Evolutionary conservation across 805 yeast genomes (phyloP), one percentile per base, ranked within the genome.

Genomic region (Candida bentonensis): DNA sequence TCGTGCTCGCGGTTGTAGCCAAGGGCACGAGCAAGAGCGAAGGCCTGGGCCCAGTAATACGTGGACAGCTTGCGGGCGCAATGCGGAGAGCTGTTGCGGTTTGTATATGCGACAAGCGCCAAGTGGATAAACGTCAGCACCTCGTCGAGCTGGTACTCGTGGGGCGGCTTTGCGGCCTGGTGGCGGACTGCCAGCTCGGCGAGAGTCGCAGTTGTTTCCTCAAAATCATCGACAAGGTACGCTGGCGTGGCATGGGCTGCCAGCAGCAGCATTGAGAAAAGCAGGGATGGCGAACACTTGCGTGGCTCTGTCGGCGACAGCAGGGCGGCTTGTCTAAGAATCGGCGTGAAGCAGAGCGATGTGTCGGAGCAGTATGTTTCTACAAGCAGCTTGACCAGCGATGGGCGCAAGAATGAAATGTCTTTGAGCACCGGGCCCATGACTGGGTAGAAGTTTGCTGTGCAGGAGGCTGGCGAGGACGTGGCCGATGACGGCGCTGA

Each of bases 201-300:
- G 17, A 30, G 20, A 13, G 7, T 9, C n/a, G 7, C 7, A 9
- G 17, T n/a, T 11, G 36, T n/a, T n/a, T 9, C 17, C 7, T 30
- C 36, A n/a, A 11, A 30, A 5, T 30, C 36, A 5, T 30, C 36
- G 20, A 30, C 36, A 4, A 30, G n/a, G n/a, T 30, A 30, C n/a
- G 36, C 20, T n/a, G 36, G 36, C 17, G 36, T 30, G 5, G 36
- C 36, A n/a, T 30, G 36, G 5, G 36, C 36, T n/a, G 36, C 36
- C 7, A 30, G 13, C n/a, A 30, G 36, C 17, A 30, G 20, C 36
- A 30, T 30, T 11, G 36, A 30, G 20, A 30, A 30, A 15, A 30
- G 11, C 20, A 30, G 17, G 5, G 17, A 11, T 11, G 36, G 36
- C 5, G 36, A 30, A 17, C 36, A 30, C 17, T 9, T 15, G 5